Conservation (phyloP, 805 yeast species). For the Grigorovia yakushimaensis region DNA sequence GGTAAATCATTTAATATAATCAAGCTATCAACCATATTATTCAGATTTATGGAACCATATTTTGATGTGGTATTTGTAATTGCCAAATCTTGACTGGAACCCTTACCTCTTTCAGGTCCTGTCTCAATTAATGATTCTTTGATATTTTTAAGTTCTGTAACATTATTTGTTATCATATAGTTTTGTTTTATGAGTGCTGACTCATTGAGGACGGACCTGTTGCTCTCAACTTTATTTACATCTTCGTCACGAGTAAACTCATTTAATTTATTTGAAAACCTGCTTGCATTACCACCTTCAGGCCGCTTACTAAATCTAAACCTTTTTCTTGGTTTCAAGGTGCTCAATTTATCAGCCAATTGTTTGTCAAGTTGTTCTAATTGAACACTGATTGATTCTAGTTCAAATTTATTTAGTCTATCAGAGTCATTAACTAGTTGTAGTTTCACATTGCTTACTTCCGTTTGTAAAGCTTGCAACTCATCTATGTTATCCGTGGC, state of each 20-base stretch:
- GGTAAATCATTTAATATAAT: conserved; percentile 11
- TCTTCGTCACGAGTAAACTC: neutral
- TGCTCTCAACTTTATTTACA: too few species aligned
- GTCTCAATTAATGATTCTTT: neutral
- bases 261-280: neutral
- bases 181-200: neutral
- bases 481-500: neutral
- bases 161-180: neutral
- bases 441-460: neutral
- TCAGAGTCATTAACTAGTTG: neutral
- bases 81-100: too few species aligned
- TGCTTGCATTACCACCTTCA: too few species aligned
- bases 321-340: neutral
- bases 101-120: neutral
- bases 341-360: neutral
- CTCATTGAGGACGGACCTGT: too few species aligned
- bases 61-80: too few species aligned
- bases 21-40: neutral
- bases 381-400: neutral
- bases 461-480: neutral
- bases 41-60: neutral
- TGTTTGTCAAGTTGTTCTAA: neutral
- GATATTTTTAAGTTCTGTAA: neutral
- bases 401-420: neutral
- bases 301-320: conserved; percentile 4